phyloP scores from a whole-genome alignment of 768 basidiomycete species.

The Pisolithus albus region DNA sequence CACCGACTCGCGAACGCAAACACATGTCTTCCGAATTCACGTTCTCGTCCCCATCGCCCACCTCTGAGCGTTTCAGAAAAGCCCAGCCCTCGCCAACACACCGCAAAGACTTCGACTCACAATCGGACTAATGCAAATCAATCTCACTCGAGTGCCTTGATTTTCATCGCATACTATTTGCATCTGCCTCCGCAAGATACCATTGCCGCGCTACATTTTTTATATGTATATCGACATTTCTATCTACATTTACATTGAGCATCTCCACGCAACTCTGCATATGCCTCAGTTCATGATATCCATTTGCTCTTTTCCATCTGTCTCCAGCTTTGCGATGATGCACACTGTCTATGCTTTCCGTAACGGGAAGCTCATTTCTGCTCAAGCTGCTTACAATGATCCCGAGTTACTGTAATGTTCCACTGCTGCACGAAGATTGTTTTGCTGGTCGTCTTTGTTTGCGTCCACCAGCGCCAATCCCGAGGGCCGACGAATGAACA shows the following conservation, averaged over 20 bases:
- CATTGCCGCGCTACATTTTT: slow-evolving; percentile 20
- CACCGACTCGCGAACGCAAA: slow-evolving; percentile 60
- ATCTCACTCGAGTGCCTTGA: neutral
- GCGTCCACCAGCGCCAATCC: no score
- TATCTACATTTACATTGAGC: slow-evolving; percentile 23
- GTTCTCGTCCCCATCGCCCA: slow-evolving; percentile 67
- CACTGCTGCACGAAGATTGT: no score
- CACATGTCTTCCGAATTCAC: slow-evolving; percentile 71
- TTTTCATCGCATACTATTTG: neutral
- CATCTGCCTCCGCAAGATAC: slow-evolving; percentile 16
- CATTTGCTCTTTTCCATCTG: no score
- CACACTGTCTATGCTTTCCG: no score
- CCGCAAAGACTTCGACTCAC: slow-evolving; percentile 16
- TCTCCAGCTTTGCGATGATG: no score
- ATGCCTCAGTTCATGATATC: neutral
- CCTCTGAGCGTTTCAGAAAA: slow-evolving; percentile 47
- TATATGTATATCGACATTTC: slow-evolving; percentile 29
- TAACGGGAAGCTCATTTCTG: no score
- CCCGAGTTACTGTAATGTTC: no score
- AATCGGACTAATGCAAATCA: slow-evolving; percentile 14
- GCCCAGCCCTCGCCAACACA: slow-evolving; percentile 28
- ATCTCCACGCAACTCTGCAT: slow-evolving; percentile 16
- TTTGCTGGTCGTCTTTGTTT: no score
- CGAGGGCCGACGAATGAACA: no score
- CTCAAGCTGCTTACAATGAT: no score